Evolutionary conservation across 805 yeast genomes (phyloP).

Genomic region (Lipomyces yamadae): DNA sequence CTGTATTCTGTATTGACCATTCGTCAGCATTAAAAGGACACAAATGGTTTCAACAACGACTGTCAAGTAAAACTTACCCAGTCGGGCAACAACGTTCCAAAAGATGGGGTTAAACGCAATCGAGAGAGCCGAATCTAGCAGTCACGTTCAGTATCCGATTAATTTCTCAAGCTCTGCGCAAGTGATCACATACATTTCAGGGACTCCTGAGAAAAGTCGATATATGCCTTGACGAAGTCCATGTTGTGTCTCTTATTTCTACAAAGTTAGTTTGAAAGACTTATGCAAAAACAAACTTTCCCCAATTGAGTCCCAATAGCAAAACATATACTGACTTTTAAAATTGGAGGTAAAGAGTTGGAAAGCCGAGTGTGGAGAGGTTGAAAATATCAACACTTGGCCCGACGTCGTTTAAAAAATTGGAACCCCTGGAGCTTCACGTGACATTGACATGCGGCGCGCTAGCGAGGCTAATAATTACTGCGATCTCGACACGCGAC

Average conservation of each 20-base stretch:
- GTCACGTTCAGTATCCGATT: background rate
- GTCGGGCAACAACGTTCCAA: constrained; percentile 92
- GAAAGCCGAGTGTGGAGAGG: background rate
- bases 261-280: background rate
- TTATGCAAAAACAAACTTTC: background rate
- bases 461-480: background rate
- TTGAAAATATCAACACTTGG: background rate
- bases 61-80: constrained; percentile 45
- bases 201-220: constrained; percentile 31
- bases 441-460: background rate
- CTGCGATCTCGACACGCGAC: background rate
- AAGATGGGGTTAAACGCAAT: constrained; percentile 92
- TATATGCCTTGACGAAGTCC: background rate
- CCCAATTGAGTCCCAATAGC: background rate
- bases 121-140: constrained; percentile 58
- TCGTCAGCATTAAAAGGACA: background rate
- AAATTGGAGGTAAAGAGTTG: background rate
- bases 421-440: background rate
- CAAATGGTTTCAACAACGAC: background rate
- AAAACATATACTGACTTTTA: background rate
- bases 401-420: background rate
- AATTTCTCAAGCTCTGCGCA: background rate
- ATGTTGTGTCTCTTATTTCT: background rate
- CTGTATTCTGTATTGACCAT: constrained; percentile 61
- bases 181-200: constrained; percentile 20